phyloP scores from a whole-genome alignment of 1,139 yeast species.

The Meyerozyma athensensis region DNA sequence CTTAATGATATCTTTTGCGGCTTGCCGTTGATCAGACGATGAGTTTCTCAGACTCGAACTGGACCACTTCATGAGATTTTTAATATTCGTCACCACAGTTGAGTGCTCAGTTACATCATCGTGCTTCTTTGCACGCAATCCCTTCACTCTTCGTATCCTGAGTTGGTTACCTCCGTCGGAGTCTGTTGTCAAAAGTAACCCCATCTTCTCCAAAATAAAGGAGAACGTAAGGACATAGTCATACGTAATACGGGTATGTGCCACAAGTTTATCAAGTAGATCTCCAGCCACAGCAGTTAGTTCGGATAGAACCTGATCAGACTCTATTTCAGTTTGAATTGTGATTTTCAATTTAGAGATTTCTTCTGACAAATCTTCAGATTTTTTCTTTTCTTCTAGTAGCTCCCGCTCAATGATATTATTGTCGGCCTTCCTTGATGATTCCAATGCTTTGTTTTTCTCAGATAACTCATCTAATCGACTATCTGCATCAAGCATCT shows the following conservation, averaged over 20 bases:
- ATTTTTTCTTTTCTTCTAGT: slow-evolving; percentile 14
- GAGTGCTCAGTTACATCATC: not conserved
- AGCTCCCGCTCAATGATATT: slow-evolving; percentile 16
- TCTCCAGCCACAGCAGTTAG: slow-evolving; percentile 42
- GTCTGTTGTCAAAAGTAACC: slow-evolving; percentile 55
- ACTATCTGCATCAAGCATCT: slow-evolving; percentile 24
- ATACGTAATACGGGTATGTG: slow-evolving; percentile 27
- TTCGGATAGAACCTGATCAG: slow-evolving; percentile 10
- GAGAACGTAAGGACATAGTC: slow-evolving; percentile 44
- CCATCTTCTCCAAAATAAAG: slow-evolving; percentile 70
- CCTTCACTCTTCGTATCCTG: slow-evolving; percentile 64
- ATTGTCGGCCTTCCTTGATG: slow-evolving; percentile 10
- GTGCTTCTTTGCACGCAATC: slow-evolving; percentile 43
- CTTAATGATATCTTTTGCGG: slow-evolving; percentile 3
- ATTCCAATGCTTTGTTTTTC: slow-evolving; percentile 13
- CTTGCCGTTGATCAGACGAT: no score
- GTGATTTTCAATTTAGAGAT: slow-evolving; percentile 17
- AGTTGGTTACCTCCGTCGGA: slow-evolving; percentile 26
- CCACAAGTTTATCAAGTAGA: slow-evolving; percentile 44
- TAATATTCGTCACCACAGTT: not conserved
- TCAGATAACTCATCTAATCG: slow-evolving; percentile 27
- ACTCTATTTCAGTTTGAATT: slow-evolving; percentile 15
- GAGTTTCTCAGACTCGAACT: no score
- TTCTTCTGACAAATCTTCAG: slow-evolving; percentile 15
- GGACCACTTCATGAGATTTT: not conserved